phyloP scores from a whole-genome alignment of 495 filamentous ascomycete species.

The Rostrohypoxylon terebratum region DNA sequence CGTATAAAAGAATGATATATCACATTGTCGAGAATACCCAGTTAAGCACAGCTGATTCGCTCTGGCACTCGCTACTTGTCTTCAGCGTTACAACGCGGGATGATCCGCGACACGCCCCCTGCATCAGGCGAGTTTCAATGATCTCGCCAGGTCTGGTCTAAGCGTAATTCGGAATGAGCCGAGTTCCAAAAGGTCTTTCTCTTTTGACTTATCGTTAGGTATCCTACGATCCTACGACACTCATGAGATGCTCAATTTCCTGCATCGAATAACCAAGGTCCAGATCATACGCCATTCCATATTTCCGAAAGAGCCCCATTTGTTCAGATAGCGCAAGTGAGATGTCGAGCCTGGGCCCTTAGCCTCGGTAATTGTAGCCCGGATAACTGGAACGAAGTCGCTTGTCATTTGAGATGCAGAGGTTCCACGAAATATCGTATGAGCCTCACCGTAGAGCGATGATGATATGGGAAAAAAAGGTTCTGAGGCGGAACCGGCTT shows the following conservation, averaged over 20 bases:
- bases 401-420: not conserved
- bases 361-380: not conserved
- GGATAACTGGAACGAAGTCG: not conserved
- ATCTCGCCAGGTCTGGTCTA: constrained; percentile 6
- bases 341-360: not conserved
- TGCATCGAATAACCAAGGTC: constrained; percentile 7
- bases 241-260: constrained; percentile 17
- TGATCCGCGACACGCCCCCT: constrained; percentile 38
- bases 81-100: constrained; percentile 28
- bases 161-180: constrained; percentile 35
- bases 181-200: constrained; percentile 4
- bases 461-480: not conserved
- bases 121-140: constrained; percentile 48
- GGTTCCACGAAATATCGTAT: not conserved
- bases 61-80: constrained; percentile 6
- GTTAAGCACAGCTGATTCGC: not conserved
- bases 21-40: constrained; percentile 5
- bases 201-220: constrained; percentile 14
- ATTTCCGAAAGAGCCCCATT: not conserved
- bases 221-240: constrained; percentile 15
- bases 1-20: constrained; percentile 17
- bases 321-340: constrained; percentile 1
- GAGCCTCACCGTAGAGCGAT: not conserved
- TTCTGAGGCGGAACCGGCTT: not conserved
- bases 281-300: constrained; percentile 5